Conservation (phyloP, 345 rosid genomes). For the Lumnitzera racemosa region DNA sequence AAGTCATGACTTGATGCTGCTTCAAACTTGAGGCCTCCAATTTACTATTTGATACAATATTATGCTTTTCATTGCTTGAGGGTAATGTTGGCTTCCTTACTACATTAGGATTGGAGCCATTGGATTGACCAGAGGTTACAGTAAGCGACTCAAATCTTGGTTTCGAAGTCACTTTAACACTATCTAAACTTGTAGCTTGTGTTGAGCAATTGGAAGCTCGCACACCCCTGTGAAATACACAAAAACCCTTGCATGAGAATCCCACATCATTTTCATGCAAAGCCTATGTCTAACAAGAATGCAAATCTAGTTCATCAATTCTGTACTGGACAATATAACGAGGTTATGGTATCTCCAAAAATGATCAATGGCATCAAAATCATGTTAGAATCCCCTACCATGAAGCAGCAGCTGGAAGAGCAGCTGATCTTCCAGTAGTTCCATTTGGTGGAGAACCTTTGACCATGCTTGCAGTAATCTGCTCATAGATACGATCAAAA, state of each 20-base stretch:
- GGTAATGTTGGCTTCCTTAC: slow-evolving; percentile 10
- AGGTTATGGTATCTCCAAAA: background rate
- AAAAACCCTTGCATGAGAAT: background rate
- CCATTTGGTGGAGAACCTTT: slow-evolving; percentile 62
- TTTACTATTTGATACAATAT: slow-evolving; percentile 11
- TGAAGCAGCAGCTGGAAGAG: slow-evolving; percentile 87
- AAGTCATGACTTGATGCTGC: slow-evolving; percentile 5
- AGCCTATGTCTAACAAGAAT: background rate
- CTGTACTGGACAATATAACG: too few species aligned
- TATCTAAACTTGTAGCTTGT: slow-evolving; percentile 13
- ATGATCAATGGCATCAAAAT: background rate
- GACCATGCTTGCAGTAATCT: slow-evolving; percentile 28
- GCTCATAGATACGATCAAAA: slow-evolving; percentile 11
- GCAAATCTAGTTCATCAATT: too few species aligned
- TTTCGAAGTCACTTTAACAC: slow-evolving; percentile 16
- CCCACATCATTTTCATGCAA: background rate
- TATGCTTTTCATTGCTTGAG: slow-evolving; percentile 18
- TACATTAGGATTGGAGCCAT: slow-evolving; percentile 10
- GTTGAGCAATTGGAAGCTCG: slow-evolving; percentile 8
- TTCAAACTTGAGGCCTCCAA: slow-evolving; percentile 12
- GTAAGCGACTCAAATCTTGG: slow-evolving; percentile 18
- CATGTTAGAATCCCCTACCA: slow-evolving; percentile 35
- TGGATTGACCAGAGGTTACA: slow-evolving; percentile 9
- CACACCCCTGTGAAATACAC: slow-evolving; percentile 5
- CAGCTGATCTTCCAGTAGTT: slow-evolving; percentile 40